A percentile compares a stretch with the other conserved stretches of the same genome.
phyloP scores from a whole-genome alignment of 164 flowering plant genomes.

The Magnolia changhungtana region DNA sequence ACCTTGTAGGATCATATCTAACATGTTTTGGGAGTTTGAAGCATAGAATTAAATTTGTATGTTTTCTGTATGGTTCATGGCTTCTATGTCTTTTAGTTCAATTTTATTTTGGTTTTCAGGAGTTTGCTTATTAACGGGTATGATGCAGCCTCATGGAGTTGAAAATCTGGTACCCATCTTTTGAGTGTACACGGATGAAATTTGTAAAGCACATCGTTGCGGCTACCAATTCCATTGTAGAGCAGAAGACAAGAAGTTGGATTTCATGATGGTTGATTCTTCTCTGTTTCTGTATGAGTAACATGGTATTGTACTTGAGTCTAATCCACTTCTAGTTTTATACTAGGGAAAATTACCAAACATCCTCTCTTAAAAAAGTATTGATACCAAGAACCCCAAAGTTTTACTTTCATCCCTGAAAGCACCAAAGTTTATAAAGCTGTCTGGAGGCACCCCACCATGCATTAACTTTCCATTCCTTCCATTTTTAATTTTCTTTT shows the following conservation, averaged over 20 bases:
- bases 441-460: not conserved
- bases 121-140: not conserved
- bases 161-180: conserved; percentile 1
- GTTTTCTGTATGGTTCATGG: not conserved
- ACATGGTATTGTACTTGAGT: conserved; percentile 6
- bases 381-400: not conserved
- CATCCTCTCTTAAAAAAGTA: too few species aligned
- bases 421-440: not conserved
- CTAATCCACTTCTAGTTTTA: not conserved
- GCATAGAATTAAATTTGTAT: not conserved
- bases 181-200: conserved; percentile 7
- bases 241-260: conserved; percentile 8
- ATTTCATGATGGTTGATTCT: conserved; percentile 7
- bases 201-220: not conserved
- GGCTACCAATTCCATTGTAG: conserved; percentile 2
- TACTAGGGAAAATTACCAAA: not conserved
- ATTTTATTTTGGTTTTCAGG: not conserved
- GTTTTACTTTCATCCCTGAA: not conserved
- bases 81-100: not conserved
- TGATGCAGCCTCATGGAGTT: not conserved
- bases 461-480: not conserved
- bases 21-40: not conserved
- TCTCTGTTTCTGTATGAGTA: not conserved
- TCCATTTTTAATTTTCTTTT: too few species aligned
- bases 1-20: not conserved